A percentile compares a stretch with the other conserved stretches of the same genome.
phyloP scores from a whole-genome alignment of 306 rosid species.

The Vigna unguiculata region DNA sequence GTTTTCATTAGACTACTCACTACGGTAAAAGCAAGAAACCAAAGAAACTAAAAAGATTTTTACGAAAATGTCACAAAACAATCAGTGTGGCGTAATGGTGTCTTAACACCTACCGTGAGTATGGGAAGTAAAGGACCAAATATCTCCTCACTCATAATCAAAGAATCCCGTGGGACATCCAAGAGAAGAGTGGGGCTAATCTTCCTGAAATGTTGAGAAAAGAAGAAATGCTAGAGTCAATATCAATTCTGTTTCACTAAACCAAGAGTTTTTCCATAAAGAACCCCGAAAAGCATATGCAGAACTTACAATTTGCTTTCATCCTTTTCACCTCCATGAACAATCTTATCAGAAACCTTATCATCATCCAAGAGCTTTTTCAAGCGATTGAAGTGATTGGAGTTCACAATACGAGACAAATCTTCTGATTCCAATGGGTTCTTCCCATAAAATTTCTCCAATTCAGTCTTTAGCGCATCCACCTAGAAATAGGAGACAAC shows the following conservation, averaged over 20 bases:
- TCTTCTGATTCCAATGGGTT: conserved; percentile 87
- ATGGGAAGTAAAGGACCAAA: conserved; percentile 99
- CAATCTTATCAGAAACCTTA: conserved; percentile 83
- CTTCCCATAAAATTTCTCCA: conserved; percentile 82
- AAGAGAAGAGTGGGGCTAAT: conserved; percentile 91
- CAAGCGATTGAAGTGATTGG: conserved; percentile 86
- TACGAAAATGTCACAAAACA: conserved; percentile 1
- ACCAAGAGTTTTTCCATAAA: conserved; percentile 25
- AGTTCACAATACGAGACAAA: conserved; percentile 87
- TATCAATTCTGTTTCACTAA: conserved; percentile 30
- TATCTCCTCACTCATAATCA: conserved; percentile 90
- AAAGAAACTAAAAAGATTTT: background rate
- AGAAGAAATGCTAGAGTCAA: conserved; percentile 33
- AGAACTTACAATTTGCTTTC: conserved; percentile 77
- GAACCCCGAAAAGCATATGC: conserved; percentile 15
- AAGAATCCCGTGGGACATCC: conserved; percentile 80
- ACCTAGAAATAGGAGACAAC: conserved; percentile 60
- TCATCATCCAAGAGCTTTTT: conserved; percentile 88
- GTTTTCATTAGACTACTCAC: background rate
- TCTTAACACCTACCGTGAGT: conserved; percentile 67
- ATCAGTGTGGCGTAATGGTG: background rate
- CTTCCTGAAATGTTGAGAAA: conserved; percentile 59
- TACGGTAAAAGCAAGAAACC: conserved; percentile 20
- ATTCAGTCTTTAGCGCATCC: conserved; percentile 74
- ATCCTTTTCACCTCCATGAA: conserved; percentile 87